Conservation (phyloP, 176 grass and related monocot species). For the Chrysopogon serrulatus region DNA sequence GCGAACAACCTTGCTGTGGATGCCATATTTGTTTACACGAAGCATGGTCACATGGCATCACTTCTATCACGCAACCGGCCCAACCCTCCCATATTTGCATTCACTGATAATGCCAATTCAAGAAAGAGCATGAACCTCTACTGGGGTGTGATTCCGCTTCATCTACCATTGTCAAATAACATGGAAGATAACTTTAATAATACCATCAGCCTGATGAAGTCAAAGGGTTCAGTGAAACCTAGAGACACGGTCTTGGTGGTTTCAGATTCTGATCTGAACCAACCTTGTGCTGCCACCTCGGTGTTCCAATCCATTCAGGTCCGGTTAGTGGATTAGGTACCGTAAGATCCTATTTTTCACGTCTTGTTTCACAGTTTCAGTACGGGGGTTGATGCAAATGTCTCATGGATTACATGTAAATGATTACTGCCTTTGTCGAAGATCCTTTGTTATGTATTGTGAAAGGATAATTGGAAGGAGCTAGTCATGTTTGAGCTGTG, state of each 20-base stretch:
- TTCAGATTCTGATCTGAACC: constrained; percentile 51
- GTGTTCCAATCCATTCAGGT: constrained; percentile 61
- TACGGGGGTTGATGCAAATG: not conserved
- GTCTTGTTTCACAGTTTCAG: not conserved
- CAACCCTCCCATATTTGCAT: constrained; percentile 62
- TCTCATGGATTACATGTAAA: constrained; percentile 1
- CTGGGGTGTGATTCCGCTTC: constrained; percentile 63
- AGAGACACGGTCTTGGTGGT: constrained; percentile 55
- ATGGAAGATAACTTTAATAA: constrained; percentile 57
- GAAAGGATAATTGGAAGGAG: not conserved
- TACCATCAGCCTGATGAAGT: constrained; percentile 44
- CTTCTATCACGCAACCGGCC: constrained; percentile 49
- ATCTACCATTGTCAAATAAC: constrained; percentile 30
- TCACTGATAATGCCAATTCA: constrained; percentile 46
- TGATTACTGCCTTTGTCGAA: not conserved
- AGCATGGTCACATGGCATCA: constrained; percentile 63
- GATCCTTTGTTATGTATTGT: not conserved
- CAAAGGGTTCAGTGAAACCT: constrained; percentile 44
- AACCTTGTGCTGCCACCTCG: constrained; percentile 28
- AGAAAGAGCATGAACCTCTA: constrained; percentile 69
- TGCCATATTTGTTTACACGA: constrained; percentile 76
- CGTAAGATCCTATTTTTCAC: not conserved
- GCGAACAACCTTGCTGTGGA: constrained; percentile 69
- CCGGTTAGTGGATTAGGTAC: constrained; percentile 37
- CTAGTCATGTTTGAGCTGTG: not conserved